Evolutionary conservation across 352 stramenopile species (phyloP), one percentile per base, ranked within the genome.

Genomic region (Phytophthora capsici): DNA sequence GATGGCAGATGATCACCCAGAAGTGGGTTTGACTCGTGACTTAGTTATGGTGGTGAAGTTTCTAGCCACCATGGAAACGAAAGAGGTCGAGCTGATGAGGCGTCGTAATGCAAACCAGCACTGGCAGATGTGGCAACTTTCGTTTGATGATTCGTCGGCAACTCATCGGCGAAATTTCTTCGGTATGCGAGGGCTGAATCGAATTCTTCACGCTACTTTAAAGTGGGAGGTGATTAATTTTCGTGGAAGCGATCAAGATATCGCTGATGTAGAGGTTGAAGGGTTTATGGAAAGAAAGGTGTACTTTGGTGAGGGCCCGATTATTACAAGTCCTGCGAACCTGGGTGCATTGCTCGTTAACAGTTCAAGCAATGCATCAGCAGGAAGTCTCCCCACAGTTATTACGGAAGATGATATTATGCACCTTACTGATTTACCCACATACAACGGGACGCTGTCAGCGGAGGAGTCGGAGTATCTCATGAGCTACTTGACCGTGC

Each of bases 401-500:
- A 84, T 97, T 17, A 98, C 88, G 0, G 95, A 98, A 76, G 98
- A 99, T 74, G 98, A 99, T 68, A 97, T 99, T 44, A 96, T 99
- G 66, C 96, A 99, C 80, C 68, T 99, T 14, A 88, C 90, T 30
- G 90, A 98, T 37, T 69, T 99, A 30, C 97, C 98, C 5, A 98
- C 96, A 0, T 99, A 99, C 73, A 93, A 96, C 44, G 88, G 96
- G 43, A 97, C 97, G 20, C 78, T 99, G n/a, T 96, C 91, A 12
- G 87, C 94, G 19, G 94, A 98, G 53, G 97, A 99, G 66, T 97
- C 94, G 0, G 97, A 99, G 76, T 96, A 98, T 10, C 92, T 99
- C 54, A 90, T 99, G 58, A 97, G 98, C 68, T 99, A 99, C 72
- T 86, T 99, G 53, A 99, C 98, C 5, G 98, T 98, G 8, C 98